These are phyloP conservation scores for Desmodesmus armatus DNA, from an alignment of 139 green algal species.

Conservation along the genomic window DNA sequence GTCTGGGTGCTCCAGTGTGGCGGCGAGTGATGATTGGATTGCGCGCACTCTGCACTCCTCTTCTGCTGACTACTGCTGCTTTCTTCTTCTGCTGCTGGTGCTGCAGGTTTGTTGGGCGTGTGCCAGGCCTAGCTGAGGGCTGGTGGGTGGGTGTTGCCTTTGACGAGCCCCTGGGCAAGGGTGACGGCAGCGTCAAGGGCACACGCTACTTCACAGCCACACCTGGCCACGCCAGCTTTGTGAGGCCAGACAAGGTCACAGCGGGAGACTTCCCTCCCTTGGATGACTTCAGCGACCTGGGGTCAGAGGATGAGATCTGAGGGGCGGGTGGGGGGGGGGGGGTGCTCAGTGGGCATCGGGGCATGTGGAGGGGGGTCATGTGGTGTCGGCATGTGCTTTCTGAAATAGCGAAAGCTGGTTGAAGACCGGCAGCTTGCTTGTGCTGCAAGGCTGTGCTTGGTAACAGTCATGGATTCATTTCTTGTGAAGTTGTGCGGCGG, in stretches of 20 bases:
- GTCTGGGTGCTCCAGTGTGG: not conserved
- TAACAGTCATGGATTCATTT: too few relatives aligned
- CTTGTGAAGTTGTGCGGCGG: too few relatives aligned
- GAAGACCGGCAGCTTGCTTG: too few relatives aligned
- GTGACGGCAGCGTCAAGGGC: slow-evolving; percentile 92
- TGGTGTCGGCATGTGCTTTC: too few relatives aligned
- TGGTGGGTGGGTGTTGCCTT: slow-evolving; percentile 96
- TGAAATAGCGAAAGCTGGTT: too few relatives aligned
- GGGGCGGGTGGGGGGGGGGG: too few relatives aligned
- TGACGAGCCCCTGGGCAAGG: slow-evolving; percentile 98
- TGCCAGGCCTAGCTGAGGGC: slow-evolving; percentile 76
- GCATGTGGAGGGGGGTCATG: too few relatives aligned
- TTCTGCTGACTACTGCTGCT: not conserved
- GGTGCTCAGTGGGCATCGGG: too few relatives aligned
- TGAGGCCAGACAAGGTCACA: slow-evolving; percentile 85
- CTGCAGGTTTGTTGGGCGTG: slow-evolving; percentile 77
- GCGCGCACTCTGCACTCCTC: not conserved
- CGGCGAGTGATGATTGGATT: not conserved
- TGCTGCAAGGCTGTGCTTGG: too few relatives aligned
- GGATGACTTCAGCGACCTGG: slow-evolving; percentile 82
- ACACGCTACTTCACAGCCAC: slow-evolving; percentile 82
- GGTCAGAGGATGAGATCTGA: slow-evolving; percentile 88
- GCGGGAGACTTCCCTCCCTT: slow-evolving; percentile 88
- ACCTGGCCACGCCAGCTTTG: slow-evolving; percentile 82
- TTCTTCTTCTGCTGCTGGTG: not conserved